phyloP scores from a whole-genome alignment of 345 rosid genomes.

The Bretschneidera sinensis region DNA sequence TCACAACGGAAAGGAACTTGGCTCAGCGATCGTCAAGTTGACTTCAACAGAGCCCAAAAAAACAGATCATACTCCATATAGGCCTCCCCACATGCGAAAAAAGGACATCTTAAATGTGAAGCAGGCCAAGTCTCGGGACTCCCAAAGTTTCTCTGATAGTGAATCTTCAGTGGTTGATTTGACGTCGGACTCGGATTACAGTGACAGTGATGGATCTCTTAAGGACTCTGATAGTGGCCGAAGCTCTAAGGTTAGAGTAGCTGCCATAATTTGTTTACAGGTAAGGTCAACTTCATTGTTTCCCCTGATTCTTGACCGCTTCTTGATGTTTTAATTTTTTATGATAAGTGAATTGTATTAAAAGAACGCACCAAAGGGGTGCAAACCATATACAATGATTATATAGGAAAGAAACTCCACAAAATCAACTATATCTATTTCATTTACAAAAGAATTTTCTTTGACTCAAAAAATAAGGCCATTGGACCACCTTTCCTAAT shows the following conservation, averaged over 20 bases:
- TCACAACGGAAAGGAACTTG: constrained; percentile 40
- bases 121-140: constrained; percentile 35
- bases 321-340: constrained; percentile 4
- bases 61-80: constrained; percentile 48
- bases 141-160: constrained; percentile 33
- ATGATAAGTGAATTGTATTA: no score
- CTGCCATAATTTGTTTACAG: constrained; percentile 77
- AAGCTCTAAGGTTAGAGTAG: constrained; percentile 74
- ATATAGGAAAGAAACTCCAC: no score
- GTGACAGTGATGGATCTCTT: constrained; percentile 66
- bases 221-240: constrained; percentile 39
- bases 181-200: constrained; percentile 82
- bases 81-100: constrained; percentile 93
- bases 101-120: constrained; percentile 38
- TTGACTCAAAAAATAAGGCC: no score
- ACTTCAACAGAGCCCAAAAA: constrained; percentile 31
- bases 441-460: no score
- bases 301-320: constrained; percentile 5
- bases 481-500: no score
- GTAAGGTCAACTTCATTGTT: constrained; percentile 31
- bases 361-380: no score
- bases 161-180: constrained; percentile 47
- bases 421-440: no score
- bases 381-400: no score
- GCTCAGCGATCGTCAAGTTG: constrained; percentile 29